These are phyloP conservation scores for Huntiella savannae DNA, from an alignment of 2,329 filamentous ascomycete species.

Conservation along the genomic window DNA sequence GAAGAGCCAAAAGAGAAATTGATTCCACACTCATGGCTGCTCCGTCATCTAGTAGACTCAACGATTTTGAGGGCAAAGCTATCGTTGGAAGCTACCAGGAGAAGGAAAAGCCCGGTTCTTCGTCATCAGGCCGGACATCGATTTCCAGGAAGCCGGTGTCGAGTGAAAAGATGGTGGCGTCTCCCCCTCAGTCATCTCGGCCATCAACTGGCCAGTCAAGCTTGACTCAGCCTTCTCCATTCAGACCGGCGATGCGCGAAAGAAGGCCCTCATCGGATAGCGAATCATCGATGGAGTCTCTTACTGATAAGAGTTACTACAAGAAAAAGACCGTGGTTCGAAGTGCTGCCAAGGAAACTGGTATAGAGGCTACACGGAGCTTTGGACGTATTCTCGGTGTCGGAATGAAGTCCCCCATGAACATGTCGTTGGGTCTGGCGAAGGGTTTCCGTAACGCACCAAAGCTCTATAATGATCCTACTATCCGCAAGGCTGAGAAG, in stretches of 20 bases:
- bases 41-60: not conserved
- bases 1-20: not conserved
- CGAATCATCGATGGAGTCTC: not conserved
- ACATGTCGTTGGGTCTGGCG: conserved; percentile 64
- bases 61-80: not conserved
- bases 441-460: conserved; percentile 81
- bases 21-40: not conserved
- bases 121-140: too few relatives aligned
- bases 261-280: not conserved
- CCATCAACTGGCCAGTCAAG: too few relatives aligned
- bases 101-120: too few relatives aligned
- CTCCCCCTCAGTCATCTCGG: not conserved
- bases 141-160: not conserved
- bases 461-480: conserved; percentile 67
- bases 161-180: not conserved
- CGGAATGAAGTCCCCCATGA: conserved; percentile 64
- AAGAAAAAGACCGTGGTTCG: not conserved
- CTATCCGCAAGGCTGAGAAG: conserved; percentile 57
- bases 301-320: not conserved
- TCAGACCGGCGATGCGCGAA: not conserved
- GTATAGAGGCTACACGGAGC: conserved; percentile 33
- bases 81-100: too few relatives aligned
- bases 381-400: conserved; percentile 54
- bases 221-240: not conserved
- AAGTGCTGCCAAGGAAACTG: conserved; percentile 15